Percentiles rank a stretch among this genome's conserved stretches.
Conservation (phyloP, 768 basidiomycete species). For the Rhodosporidiobolus sp. region DNA sequence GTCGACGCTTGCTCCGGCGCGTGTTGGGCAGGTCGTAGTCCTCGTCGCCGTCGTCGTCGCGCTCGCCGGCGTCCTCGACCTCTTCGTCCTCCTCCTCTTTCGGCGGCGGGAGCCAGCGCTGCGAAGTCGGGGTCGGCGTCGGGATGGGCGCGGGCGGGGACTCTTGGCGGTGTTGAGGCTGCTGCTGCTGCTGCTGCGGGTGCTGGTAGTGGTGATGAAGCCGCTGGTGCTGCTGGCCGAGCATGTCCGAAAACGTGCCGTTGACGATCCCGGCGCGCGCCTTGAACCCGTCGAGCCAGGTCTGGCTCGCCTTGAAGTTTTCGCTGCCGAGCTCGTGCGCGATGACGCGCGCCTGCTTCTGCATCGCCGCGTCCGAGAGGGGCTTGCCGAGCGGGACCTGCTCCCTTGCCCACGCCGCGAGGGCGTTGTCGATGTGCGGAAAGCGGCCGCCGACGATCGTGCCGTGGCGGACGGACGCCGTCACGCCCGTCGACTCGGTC, state of each 20-base stretch:
- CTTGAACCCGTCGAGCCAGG: conserved; percentile 92
- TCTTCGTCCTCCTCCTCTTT: conserved; percentile 15
- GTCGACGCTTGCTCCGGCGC: conserved; percentile 10
- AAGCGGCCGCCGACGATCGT: conserved; percentile 49
- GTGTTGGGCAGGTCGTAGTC: background rate
- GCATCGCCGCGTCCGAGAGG: conserved; percentile 66
- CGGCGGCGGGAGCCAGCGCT: conserved; percentile 1
- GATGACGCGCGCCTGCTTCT: conserved; percentile 65
- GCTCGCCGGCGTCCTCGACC: background rate
- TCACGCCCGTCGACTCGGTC: background rate
- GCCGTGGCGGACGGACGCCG: conserved; percentile 49
- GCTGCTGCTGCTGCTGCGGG: too few species aligned
- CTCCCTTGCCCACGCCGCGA: conserved; percentile 34
- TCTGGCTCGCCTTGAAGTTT: conserved; percentile 84
- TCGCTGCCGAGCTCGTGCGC: conserved; percentile 59
- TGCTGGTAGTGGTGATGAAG: too few species aligned
- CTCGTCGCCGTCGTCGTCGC: conserved; percentile 24
- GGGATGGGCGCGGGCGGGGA: background rate
- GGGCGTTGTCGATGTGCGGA: conserved; percentile 62
- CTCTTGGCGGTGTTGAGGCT: too few species aligned
- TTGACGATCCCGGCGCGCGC: conserved; percentile 64
- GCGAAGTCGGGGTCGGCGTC: conserved; percentile 1
- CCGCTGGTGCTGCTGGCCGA: background rate
- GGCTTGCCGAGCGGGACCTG: conserved; percentile 41
- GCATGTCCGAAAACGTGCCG: conserved; percentile 13